Conservation (phyloP, 768 basidiomycete species). For the Termitomyces sp. region DNA sequence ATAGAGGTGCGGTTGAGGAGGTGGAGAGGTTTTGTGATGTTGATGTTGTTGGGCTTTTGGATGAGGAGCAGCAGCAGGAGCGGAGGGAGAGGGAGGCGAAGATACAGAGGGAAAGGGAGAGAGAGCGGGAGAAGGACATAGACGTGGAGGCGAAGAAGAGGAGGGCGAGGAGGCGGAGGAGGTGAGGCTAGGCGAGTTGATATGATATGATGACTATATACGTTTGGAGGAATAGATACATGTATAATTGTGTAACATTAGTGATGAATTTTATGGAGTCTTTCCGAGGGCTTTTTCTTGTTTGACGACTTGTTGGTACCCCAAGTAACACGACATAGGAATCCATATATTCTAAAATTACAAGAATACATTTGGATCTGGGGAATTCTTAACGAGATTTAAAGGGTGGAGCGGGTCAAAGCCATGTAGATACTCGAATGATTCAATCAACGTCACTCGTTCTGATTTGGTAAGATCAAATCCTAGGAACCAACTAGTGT, state of each 20-base stretch:
- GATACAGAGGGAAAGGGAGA: background rate
- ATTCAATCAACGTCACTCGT: no score
- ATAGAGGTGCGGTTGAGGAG: conserved; percentile 42
- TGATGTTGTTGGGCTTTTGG: conserved; percentile 33
- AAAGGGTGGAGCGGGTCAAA: no score
- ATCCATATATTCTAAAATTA: no score
- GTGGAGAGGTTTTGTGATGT: conserved; percentile 47
- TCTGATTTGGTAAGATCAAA: no score
- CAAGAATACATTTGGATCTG: no score
- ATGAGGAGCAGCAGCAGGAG: conserved; percentile 26
- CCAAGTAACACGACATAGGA: no score
- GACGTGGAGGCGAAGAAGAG: background rate
- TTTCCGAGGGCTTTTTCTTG: no score
- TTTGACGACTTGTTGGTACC: no score
- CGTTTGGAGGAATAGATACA: background rate
- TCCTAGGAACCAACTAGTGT: no score
- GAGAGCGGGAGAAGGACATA: no score
- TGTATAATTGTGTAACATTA: background rate
- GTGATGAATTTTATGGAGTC: background rate
- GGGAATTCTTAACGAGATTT: no score
- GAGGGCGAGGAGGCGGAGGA: background rate
- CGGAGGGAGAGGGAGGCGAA: background rate
- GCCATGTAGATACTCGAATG: no score
- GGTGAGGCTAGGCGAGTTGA: background rate
- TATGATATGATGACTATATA: background rate